Conservation (phyloP, 345 rosid species). For the Syzygium jambos region DNA sequence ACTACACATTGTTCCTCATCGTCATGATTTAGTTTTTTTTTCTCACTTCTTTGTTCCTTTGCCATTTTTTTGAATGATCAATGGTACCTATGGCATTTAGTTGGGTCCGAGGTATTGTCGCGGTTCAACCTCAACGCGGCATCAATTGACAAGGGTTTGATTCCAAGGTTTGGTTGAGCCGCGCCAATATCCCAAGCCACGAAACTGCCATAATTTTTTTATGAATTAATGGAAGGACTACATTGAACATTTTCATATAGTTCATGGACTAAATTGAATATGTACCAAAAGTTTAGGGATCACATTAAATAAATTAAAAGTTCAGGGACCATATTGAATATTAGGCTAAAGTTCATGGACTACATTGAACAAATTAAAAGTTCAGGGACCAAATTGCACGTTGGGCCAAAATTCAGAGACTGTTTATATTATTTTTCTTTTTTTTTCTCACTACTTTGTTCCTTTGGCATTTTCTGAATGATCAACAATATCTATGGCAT, state of each 20-base stretch:
- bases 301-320: too few species aligned
- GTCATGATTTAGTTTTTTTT: not conserved
- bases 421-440: not conserved
- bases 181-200: not conserved
- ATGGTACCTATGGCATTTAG: not conserved
- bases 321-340: too few species aligned
- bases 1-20: not conserved
- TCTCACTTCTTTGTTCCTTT: not conserved
- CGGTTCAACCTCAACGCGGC: not conserved
- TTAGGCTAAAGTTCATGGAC: too few species aligned
- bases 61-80: too few species aligned
- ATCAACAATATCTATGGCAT: not conserved
- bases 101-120: not conserved
- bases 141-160: not conserved
- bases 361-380: too few species aligned
- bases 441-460: not conserved
- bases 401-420: too few species aligned
- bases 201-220: not conserved
- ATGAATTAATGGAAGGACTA: too few species aligned
- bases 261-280: too few species aligned
- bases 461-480: not conserved
- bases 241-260: too few species aligned
- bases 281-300: too few species aligned
- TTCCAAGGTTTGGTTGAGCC: not conserved
- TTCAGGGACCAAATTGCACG: too few species aligned